Base-by-base conservation (phyloP, 345 rosid species). In the Murraya koenigii region DNA sequence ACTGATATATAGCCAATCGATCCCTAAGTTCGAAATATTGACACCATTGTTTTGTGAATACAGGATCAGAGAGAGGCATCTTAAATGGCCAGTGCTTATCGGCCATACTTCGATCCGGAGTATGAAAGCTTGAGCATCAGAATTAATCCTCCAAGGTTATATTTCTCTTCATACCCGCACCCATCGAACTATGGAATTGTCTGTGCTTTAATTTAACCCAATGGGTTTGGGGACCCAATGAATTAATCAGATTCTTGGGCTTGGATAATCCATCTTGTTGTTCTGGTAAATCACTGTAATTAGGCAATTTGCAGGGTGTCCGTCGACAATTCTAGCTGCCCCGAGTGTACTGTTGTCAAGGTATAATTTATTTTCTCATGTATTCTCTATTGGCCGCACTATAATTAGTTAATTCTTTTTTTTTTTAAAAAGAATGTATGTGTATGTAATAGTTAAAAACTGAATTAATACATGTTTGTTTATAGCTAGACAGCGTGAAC, bases 21-120 rank as follows among this genome's bases (percentile, higher is more conserved):
- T 44, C 49, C 49, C 49, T 11, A 44, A 11, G 15, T 44, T 3
- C 11, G 49, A 44, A 44, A 15, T 3, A 41, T 11, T 41, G 49
- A 41, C 49, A 13, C 49, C 49, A 44, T 64, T 36, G 56, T 22
- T 64, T 22, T 7, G 68, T 33, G 39, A 32, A 13, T 8, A 33
- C 68, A 56, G 60, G 15, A 60, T 52, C 56, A 54, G 47, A 8
- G 59, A 72, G 70, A 49, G 52, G 55, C 71, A 66, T 67, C 78
- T n/a, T 73, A 78, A 72, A 94, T 94, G 98, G 94, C 97, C 71
- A 88, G 70, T 77, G 89, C 88, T 63, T 93, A 90, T 76, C 90
- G 97, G 92, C 97, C 98, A 0, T 94, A 94, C 85, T 94, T 94
- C 11, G 98, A 94, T 87, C 98, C 98, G 35, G 98, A 93, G 74